Evolutionary conservation across 371 early-diverging fungal species (phyloP).

Genomic region (Haplosporangium sp.): DNA sequence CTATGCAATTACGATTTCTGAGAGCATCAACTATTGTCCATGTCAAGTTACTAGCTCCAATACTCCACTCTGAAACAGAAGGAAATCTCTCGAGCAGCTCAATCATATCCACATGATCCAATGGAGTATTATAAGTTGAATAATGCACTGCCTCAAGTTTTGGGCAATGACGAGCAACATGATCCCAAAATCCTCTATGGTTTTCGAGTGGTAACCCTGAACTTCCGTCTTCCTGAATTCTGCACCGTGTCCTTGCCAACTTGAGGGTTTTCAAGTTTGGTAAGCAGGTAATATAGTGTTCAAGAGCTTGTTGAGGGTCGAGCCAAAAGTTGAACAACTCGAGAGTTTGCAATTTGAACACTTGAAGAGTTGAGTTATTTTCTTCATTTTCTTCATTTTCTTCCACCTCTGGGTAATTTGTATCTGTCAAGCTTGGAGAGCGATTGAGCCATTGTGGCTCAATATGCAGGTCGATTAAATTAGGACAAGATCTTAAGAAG

Average conservation of each 20-base stretch:
- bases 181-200: not conserved
- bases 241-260: not conserved
- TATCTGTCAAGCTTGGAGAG: too few species aligned
- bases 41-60: not conserved
- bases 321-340: not conserved
- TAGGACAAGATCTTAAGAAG: too few species aligned
- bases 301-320: not conserved
- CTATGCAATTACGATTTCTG: not conserved
- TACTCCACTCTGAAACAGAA: not conserved
- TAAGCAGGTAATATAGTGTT: not conserved
- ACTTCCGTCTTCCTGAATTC: not conserved
- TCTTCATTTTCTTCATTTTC: not conserved
- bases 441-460: too few species aligned
- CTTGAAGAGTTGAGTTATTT: not conserved
- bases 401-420: not conserved
- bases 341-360: not conserved
- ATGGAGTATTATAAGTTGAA: not conserved
- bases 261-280: not conserved
- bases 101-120: not conserved
- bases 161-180: not conserved
- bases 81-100: not conserved
- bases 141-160: not conserved
- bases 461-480: too few species aligned
- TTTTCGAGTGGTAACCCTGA: not conserved
- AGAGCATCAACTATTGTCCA: not conserved